These are phyloP conservation scores for Saccharomycopsis babjevae DNA, from an alignment of 805 yeast species.

Conservation along the genomic window DNA sequence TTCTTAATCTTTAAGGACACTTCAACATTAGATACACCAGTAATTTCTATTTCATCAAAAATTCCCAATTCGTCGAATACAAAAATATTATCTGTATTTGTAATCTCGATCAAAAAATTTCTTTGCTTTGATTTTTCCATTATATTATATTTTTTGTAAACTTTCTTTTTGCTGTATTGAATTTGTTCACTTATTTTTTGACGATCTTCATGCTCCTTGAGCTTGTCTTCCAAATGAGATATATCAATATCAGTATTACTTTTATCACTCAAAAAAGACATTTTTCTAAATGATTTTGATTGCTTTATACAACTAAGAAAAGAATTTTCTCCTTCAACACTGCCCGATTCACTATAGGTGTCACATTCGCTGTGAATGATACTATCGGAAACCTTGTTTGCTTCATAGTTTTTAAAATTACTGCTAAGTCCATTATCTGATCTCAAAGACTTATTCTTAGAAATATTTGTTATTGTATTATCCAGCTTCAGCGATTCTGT, in stretches of 20 bases:
- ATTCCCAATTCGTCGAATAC: not conserved
- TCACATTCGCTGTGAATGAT: not conserved
- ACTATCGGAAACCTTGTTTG: not conserved
- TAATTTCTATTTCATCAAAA: not conserved
- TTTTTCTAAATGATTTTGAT: not conserved
- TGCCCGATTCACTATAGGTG: not conserved
- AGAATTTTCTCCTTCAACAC: not conserved
- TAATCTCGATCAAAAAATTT: not conserved
- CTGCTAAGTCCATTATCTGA: not conserved
- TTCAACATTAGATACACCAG: not conserved
- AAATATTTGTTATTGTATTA: not conserved
- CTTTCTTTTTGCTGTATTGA: not conserved
- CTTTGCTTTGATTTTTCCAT: not conserved
- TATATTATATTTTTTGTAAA: not conserved
- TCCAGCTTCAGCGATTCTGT: not conserved
- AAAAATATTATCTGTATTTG: not conserved
- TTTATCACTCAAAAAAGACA: not conserved
- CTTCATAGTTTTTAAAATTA: not conserved
- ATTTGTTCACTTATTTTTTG: not conserved
- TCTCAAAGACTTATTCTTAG: not conserved
- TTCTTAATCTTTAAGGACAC: not conserved
- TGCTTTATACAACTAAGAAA: not conserved
- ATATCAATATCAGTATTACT: not conserved
- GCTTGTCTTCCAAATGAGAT: not conserved
- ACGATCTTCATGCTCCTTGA: not conserved